phyloP scores from a whole-genome alignment of 179 eudicot genomes.

The Pouteria campechiana region DNA sequence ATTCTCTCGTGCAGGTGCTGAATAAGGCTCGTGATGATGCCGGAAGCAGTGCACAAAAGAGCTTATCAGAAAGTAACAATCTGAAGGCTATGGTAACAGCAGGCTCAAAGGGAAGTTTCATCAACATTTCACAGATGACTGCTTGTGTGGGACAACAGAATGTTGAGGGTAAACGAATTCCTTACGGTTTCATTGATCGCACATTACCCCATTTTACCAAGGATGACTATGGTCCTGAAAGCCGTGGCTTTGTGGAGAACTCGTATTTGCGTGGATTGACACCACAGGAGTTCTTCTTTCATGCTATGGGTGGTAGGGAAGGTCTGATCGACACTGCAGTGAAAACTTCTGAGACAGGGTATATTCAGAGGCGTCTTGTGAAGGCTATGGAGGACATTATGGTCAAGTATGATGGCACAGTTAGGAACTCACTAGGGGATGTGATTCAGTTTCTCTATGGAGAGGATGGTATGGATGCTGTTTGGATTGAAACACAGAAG shows the following conservation, averaged over 20 bases:
- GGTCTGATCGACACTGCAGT: conserved; percentile 98
- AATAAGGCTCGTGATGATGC: conserved; percentile 99
- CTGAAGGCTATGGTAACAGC: conserved; percentile 99
- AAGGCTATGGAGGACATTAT: conserved; percentile 99
- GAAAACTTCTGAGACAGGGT: conserved; percentile 98
- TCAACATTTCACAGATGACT: conserved; percentile 99
- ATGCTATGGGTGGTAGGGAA: conserved; percentile 99
- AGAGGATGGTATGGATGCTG: conserved; percentile 99
- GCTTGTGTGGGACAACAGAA: conserved; percentile 99
- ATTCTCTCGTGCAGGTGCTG: conserved; percentile 46
- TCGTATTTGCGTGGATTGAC: conserved; percentile 95
- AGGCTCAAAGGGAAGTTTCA: conserved; percentile 98
- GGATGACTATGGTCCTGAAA: conserved; percentile 99
- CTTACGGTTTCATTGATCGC: conserved; percentile 80
- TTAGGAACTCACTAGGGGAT: conserved; percentile 92
- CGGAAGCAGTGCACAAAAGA: conserved; percentile 96
- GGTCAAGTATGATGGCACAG: conserved; percentile 99
- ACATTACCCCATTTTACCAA: conserved; percentile 96
- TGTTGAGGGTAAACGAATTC: conserved; percentile 98
- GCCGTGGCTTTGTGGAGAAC: conserved; percentile 99
- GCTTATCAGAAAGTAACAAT: conserved; percentile 94
- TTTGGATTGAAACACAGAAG: conserved; percentile 92
- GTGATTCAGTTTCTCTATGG: conserved; percentile 98
- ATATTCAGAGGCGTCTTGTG: conserved; percentile 90
- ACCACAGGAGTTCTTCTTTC: conserved; percentile 98